Conservation (phyloP, 192 early-diverging fungal species). For the Glomus cerebriforme region DNA sequence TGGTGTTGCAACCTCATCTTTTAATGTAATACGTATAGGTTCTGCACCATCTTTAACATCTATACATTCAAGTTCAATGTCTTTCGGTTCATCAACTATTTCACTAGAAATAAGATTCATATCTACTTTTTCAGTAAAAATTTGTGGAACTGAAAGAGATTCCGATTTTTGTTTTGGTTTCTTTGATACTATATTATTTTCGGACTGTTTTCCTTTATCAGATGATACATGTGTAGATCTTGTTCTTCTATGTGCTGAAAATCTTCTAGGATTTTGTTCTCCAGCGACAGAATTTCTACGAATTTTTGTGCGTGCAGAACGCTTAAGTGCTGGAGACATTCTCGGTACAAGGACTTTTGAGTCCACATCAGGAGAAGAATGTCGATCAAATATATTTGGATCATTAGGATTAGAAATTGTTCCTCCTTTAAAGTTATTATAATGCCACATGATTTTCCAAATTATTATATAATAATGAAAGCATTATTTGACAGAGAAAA, state of each 20-base stretch:
- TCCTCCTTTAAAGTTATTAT: background rate
- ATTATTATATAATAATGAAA: background rate
- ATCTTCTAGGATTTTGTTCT: conserved; percentile 11
- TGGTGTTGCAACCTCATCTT: background rate
- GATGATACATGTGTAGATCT: conserved; percentile 20
- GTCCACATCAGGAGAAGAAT: conserved; percentile 45
- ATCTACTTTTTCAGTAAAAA: background rate
- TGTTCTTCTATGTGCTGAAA: conserved; percentile 29
- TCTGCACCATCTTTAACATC: conserved; percentile 11
- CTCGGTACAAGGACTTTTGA: conserved; percentile 44
- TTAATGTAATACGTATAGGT: conserved; percentile 19
- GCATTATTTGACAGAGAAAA: background rate
- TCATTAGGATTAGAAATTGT: conserved; percentile 11
- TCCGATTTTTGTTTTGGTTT: background rate
- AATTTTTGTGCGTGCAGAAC: conserved; percentile 54
- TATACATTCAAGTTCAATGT: conserved; percentile 20
- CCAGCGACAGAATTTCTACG: conserved; percentile 50
- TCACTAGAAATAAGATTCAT: background rate
- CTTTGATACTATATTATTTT: background rate
- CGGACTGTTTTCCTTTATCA: background rate
- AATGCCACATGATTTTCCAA: background rate
- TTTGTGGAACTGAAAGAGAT: background rate
- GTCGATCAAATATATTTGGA: conserved; percentile 39
- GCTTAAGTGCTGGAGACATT: conserved; percentile 42
- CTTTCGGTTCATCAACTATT: conserved; percentile 1